Conservation (phyloP, 495 filamentous ascomycete genomes). For the Xylaria scruposa region DNA sequence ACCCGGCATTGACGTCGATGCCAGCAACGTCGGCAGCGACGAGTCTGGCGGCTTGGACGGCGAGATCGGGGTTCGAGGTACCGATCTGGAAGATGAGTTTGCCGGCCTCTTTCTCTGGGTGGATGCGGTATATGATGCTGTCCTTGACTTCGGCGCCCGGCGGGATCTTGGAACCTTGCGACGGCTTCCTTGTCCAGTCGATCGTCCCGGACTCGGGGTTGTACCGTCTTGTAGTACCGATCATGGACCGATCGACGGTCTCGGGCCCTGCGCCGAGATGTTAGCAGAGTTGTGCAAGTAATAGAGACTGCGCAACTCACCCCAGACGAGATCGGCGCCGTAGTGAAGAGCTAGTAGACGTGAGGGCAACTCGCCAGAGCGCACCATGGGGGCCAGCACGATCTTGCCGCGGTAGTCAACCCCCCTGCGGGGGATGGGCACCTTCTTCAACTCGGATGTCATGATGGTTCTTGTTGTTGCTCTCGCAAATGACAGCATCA, state of each 20-base stretch:
- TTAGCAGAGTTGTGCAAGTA: conserved; percentile 7
- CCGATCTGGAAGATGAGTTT: conserved; percentile 90
- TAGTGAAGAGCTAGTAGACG: conserved; percentile 88
- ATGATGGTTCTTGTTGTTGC: conserved; percentile 51
- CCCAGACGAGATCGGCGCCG: conserved; percentile 97
- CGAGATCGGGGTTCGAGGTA: conserved; percentile 77
- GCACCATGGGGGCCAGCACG: conserved; percentile 96
- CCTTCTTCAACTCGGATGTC: conserved; percentile 62
- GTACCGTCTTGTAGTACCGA: conserved; percentile 77
- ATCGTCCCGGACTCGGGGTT: conserved; percentile 77
- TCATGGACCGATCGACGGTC: conserved; percentile 88
- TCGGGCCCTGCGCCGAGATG: conserved; percentile 70
- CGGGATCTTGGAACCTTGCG: conserved; percentile 63
- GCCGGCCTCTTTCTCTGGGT: conserved; percentile 73
- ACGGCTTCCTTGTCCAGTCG: conserved; percentile 80
- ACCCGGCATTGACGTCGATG: conserved; percentile 96
- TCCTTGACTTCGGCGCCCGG: conserved; percentile 56
- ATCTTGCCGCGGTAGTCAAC: conserved; percentile 93
- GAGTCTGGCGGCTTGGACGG: conserved; percentile 81
- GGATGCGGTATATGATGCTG: conserved; percentile 81
- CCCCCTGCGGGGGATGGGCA: conserved; percentile 84
- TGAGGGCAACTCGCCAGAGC: conserved; percentile 90
- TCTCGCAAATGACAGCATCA: conserved; percentile 33
- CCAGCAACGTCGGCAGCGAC: conserved; percentile 87
- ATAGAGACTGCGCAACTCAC: conserved; percentile 44